Evolutionary conservation across 2,329 filamentous ascomycete genomes (phyloP), one percentile per base, ranked within the genome.

Genomic region (Nothomitra cinnamomea): DNA sequence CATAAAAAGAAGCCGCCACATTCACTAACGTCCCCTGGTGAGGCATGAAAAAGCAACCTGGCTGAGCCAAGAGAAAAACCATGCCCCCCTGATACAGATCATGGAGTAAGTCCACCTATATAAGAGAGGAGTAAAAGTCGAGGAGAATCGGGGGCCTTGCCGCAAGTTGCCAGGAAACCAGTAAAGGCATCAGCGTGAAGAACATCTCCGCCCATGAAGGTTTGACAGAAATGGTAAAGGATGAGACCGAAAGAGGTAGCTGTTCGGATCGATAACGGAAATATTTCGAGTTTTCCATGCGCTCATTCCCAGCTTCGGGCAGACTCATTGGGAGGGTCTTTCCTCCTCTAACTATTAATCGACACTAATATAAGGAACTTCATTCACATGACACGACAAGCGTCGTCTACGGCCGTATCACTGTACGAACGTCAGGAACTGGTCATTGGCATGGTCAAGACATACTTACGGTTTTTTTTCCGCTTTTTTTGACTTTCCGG

Each of bases 381-480:
- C 21, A 35, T 5, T 54, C 35, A 54, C 48, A 54, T 54, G 53
- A 54, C 42, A 49, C 42, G 42, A 54, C 53, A 54, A 28, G 19
- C 42, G 45, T 24, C 53, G 45, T 54, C 53, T 38, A 24, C 24
- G 8, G 42, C 25, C 32, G 52, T 36, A 45, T 42, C 41, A 43
- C 38, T 52, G 12, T 43, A 45, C 13, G 41, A 45, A 19, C 13
- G 41, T 45, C 22, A 45, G 17, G 17, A 13, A 19, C 6, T 6
- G 3, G 12, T 15, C 8, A 6, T 45, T 17, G 7, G 28, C 25
- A 32, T 10, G 21, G 24, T 21, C 35, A 43, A 38, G 17, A 42
- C 12, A 45, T 35, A 60, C 59, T 61, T 69, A 67, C 64, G 68
- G 64, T 66, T 70, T 72, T 67, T 71, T 71, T 65, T 63, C 65